Conservation (phyloP, 768 basidiomycete species). For the Calvatia gigantea region DNA sequence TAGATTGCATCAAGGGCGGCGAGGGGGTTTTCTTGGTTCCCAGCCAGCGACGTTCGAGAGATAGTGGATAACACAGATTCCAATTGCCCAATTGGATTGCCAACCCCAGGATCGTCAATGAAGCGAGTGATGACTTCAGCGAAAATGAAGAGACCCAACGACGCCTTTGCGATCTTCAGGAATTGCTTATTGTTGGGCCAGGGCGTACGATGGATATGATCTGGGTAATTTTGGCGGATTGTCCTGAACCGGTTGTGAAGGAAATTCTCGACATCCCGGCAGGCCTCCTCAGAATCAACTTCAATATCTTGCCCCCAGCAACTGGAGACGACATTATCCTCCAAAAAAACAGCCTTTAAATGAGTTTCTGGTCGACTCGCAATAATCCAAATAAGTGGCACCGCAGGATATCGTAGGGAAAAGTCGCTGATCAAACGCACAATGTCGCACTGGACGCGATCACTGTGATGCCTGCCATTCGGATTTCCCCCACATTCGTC, state of each 20-base stretch:
- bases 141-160: constrained; percentile 24
- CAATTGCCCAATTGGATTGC: background rate
- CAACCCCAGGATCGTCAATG: constrained; percentile 8
- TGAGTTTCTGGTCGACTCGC: constrained; percentile 24
- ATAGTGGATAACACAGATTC: background rate
- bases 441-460: constrained; percentile 13
- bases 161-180: constrained; percentile 13
- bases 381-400: constrained; percentile 22
- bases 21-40: background rate
- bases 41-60: background rate
- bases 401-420: background rate
- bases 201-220: background rate
- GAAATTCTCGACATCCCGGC: constrained; percentile 17
- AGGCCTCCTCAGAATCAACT: constrained; percentile 12
- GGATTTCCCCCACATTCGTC: constrained; percentile 21
- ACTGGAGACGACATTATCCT: background rate
- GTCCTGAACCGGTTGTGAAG: constrained; percentile 9
- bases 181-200: constrained; percentile 18
- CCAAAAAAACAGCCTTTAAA: constrained; percentile 14
- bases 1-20: background rate
- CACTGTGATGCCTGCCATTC: background rate
- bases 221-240: constrained; percentile 6
- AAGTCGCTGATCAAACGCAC: constrained; percentile 10
- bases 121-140: constrained; percentile 18
- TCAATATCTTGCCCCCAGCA: constrained; percentile 2